Evolutionary conservation across 2,329 filamentous ascomycete genomes (phyloP), one percentile per base, ranked within the genome.

Genomic region (Aspergillus pseudoglaucus): DNA sequence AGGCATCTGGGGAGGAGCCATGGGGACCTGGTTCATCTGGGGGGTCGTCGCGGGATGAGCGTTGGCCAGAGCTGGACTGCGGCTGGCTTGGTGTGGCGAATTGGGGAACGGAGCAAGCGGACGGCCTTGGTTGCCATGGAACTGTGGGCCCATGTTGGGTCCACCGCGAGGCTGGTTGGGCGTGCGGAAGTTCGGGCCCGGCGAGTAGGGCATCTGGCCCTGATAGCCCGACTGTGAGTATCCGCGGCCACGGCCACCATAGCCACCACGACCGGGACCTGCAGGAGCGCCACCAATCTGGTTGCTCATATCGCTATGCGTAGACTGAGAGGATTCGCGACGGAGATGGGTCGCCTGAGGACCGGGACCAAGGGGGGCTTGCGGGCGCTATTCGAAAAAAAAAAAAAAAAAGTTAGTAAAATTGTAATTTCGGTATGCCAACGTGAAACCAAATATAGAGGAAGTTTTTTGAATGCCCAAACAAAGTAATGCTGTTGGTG

Each of bases 271-370:
- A 50, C 75, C 76, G 42, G 74, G 70, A 50, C 75, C 76, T 55
- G 71, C 68, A 51, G 69, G 73, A 65, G 75, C 70, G 60, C 70
- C 73, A 55, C 59, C 60, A 58, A 69, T 65, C 63, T 81, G 79
- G 64, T 79, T 82, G 66, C 77, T 80, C 69, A 84, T 80, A 54
- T 90, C 86, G 65, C 81, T 82, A 67, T 91, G 87, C 54, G 83
- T 79, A 18, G 88, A 94, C 63, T 93, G 89, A 33, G 85, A 85
- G 25, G 91, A 96, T 66, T 91, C 87, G 59, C 89, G 85, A 61
- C 91, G 86, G 59, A 88, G 80, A 70, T 97, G 90, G 55, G 79
- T 81, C n/a, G 82, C 78, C 61, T 86, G 85, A 47, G 81, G 73
- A 51, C 78, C 79, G 59, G 83, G 75, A 51, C 78, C 75, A 54